phyloP scores from a whole-genome alignment of 768 basidiomycete species.

The Naganishia vaughanmartiniae region DNA sequence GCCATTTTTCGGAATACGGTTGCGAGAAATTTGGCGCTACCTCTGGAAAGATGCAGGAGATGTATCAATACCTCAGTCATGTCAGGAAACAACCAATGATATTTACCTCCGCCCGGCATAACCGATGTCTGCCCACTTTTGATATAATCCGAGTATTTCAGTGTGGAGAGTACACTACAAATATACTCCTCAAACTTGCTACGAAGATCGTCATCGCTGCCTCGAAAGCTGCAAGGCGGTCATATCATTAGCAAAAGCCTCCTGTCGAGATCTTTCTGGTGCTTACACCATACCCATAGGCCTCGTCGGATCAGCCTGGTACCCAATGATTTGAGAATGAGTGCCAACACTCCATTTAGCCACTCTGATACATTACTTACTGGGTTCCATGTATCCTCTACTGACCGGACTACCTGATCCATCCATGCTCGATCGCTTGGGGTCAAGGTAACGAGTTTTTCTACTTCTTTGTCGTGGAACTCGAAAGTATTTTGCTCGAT shows the following conservation, averaged over 20 bases:
- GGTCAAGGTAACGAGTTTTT: slow-evolving; percentile 74
- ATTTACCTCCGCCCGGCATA: slow-evolving; percentile 39
- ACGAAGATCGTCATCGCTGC: slow-evolving; percentile 91
- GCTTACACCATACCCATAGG: slow-evolving; percentile 66
- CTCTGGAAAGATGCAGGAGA: background rate
- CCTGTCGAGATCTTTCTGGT: background rate
- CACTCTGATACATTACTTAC: slow-evolving; percentile 29
- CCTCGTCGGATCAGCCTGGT: slow-evolving; percentile 60
- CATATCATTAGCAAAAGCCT: background rate
- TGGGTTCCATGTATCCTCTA: slow-evolving; percentile 48
- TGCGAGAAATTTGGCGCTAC: slow-evolving; percentile 45
- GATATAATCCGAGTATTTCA: slow-evolving; percentile 86
- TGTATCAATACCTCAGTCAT: background rate
- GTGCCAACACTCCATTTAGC: background rate
- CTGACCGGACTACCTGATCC: slow-evolving; percentile 63
- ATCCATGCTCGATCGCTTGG: slow-evolving; percentile 96
- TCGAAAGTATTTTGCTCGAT: slow-evolving; percentile 83
- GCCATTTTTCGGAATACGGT: slow-evolving; percentile 85
- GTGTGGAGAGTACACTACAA: slow-evolving; percentile 75
- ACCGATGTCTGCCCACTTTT: slow-evolving; percentile 61
- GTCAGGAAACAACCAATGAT: background rate
- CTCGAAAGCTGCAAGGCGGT: slow-evolving; percentile 67
- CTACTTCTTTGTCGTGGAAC: slow-evolving; percentile 76
- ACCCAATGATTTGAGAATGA: slow-evolving; percentile 49
- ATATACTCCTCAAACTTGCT: slow-evolving; percentile 95